Conservation (phyloP, 495 filamentous ascomycete species). For the Tuber indicum region DNA sequence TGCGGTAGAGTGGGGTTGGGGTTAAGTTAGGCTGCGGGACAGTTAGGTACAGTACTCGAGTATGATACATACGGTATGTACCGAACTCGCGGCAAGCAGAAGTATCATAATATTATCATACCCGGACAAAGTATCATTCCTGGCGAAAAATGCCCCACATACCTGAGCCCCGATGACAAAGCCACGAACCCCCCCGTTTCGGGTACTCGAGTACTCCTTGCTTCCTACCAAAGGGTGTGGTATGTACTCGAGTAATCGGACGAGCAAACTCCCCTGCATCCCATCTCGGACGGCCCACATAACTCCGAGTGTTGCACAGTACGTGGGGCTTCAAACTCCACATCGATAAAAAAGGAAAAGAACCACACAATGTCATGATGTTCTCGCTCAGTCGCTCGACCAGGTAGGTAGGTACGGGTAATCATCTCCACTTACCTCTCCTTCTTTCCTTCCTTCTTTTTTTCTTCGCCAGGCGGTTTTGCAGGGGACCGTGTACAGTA, state of each 20-base stretch:
- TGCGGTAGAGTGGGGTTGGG: too few species aligned
- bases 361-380: background rate
- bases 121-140: too few species aligned
- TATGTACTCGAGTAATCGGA: too few species aligned
- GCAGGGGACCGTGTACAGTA: background rate
- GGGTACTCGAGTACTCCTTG: too few species aligned
- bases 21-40: background rate
- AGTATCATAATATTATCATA: too few species aligned
- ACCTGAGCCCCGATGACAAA: too few species aligned
- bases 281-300: too few species aligned
- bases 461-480: background rate
- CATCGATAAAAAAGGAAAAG: background rate
- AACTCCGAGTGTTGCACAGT: too few species aligned
- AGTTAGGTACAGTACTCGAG: too few species aligned
- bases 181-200: too few species aligned
- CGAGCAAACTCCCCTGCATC: background rate
- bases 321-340: background rate
- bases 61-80: background rate
- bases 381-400: background rate
- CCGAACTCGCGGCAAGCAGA: background rate
- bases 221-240: too few species aligned
- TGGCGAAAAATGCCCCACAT: too few species aligned
- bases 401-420: background rate
- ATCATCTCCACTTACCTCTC: background rate
- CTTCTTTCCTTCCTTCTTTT: background rate